Evolutionary conservation across 345 rosid species (phyloP), one percentile per base, ranked within the genome.

Genomic region (Rhizophora apiculata): DNA sequence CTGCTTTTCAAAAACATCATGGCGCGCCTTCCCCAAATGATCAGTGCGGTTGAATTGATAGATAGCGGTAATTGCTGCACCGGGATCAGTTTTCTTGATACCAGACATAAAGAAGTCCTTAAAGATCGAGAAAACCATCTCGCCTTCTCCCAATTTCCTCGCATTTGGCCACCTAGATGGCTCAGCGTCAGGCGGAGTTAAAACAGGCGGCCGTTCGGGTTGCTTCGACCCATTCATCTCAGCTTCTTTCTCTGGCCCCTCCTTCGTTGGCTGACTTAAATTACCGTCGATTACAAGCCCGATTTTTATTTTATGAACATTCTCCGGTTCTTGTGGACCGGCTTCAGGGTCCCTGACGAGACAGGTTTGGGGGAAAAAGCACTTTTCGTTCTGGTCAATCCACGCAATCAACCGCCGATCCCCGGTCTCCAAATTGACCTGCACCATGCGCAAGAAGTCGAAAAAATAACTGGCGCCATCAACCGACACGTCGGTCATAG

Each of bases 371-470:
- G 84, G 82, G 55, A 82, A 84, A 67, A 80, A 84, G 39, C 87
- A 82, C 26, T 67, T 73, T 5, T 77, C 85, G 4, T 68, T 69
- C 56, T 55, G 82, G 54, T 86, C 87, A 15, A 84, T 79, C 87
- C 90, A 86, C n/a, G 86, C 79, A 48, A 84, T 75, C 39, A 85
- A 82, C 46, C 85, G 43, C 30, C 49, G 74, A 39, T 37, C 63
- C 13, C 76, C 82, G 7, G 80, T 74, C 32, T 51, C 77, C n/a
- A 72, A 76, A 57, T 82, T 81, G 46, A 76, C 72, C 74, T 80
- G 83, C 55, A 80, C 0, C 90, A 84, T 80, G 46, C 82, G 71
- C 58, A 69, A 43, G 31, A 86, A 80, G 69, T 86, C 87, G 39
- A 86, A 80, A 22, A 82, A 7, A 63, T 77, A 83, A 67, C 74